Base-by-base conservation (phyloP, 345 rosid species). In the Brassica cretica region DNA sequence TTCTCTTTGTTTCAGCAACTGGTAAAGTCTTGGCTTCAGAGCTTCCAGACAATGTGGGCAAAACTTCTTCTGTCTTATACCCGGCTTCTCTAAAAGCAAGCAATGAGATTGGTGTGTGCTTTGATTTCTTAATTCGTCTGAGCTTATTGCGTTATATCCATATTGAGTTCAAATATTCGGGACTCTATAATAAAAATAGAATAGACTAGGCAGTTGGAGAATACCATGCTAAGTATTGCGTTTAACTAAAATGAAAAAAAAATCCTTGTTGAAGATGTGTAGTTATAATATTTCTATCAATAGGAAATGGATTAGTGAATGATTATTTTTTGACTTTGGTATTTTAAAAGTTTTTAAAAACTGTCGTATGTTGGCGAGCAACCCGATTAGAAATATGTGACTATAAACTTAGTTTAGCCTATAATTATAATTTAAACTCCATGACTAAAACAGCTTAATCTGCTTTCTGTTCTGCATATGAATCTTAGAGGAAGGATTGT, bases 51-150 rank as follows among this genome's bases (percentile, higher is more conserved):
- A 83, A 73, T 58, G 89, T 84, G 33, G 83, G 84, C 64, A 82
- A 82, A 84, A 86, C 66, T 70, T 87, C 93, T 75, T 89, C 85
- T 16, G 98, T 95, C 76, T 86, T 95, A 82, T 95, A 95, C 86
- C 99, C 99, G 15, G 96, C 99, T 79, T 95, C 99, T 46, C 73
- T 80, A 64, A 95, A 91, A 84, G 94, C 99, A 82, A 80, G 98
- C 86, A 86, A 78, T 76, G 99, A 95, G 67, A 93, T 93, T 60
- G 98, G 98, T 95, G 81, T 66, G 32, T 27, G 44, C 32, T 62
- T 73, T 55, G 46, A 16, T 63, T 64, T 30, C 65, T 53, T 49
- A 53, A 15, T 69, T 62, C 25, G 37, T 0, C 62, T 60, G 24
- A 72, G 44, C 69, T 60, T 78, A 46, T 61, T 67, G 30, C 32